Conservation (phyloP, 352 stramenopile species). For the Phytophthora niederhauseri region DNA sequence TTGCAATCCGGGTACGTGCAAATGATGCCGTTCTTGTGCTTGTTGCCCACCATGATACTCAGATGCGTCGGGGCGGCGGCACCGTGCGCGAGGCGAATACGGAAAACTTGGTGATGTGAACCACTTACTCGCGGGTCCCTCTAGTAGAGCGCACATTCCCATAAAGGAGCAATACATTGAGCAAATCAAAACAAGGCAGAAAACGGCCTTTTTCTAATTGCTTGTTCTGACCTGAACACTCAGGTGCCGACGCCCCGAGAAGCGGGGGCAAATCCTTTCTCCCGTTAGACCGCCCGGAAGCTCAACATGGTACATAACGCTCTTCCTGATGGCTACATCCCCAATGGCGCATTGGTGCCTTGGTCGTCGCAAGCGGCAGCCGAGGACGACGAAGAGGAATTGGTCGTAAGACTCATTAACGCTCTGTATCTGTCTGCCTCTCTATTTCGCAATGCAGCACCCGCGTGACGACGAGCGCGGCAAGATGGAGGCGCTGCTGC, state of each 20-base stretch:
- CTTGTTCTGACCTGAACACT: slow-evolving; percentile 20
- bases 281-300: slow-evolving; percentile 21
- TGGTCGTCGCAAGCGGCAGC: background rate
- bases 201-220: slow-evolving; percentile 5
- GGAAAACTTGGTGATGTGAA: slow-evolving; percentile 1
- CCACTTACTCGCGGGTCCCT: slow-evolving; percentile 13
- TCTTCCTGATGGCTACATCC: slow-evolving; percentile 17
- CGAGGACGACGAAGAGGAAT: background rate
- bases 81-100: background rate
- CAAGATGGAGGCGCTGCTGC: slow-evolving; percentile 82
- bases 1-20: slow-evolving; percentile 82
- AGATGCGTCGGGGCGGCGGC: background rate
- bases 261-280: slow-evolving; percentile 32
- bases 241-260: slow-evolving; percentile 4
- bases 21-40: slow-evolving; percentile 91
- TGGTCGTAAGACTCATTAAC: background rate
- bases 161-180: slow-evolving; percentile 12
- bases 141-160: slow-evolving; percentile 23
- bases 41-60: slow-evolving; percentile 74
- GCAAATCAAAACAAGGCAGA: slow-evolving; percentile 1
- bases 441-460: slow-evolving; percentile 23
- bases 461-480: slow-evolving; percentile 45
- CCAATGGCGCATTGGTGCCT: too few species aligned
- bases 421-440: background rate
- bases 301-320: slow-evolving; percentile 21